phyloP scores from a whole-genome alignment of 2,329 filamentous ascomycete species.

The Periconia digitata region DNA sequence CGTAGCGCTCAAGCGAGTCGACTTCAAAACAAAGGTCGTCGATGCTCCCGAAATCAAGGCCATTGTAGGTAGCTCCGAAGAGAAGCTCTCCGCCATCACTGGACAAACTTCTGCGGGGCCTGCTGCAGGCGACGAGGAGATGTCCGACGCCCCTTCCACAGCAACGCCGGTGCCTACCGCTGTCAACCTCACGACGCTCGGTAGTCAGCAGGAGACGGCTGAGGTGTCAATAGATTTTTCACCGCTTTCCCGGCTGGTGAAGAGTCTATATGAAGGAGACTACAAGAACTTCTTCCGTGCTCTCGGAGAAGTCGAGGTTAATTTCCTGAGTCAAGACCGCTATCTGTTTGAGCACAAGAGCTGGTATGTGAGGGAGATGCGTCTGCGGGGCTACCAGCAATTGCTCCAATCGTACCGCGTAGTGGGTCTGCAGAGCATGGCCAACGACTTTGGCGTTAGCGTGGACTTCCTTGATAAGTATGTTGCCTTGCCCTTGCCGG shows the following conservation, averaged over 20 bases:
- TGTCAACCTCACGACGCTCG: slow-evolving; percentile 86
- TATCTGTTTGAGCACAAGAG: slow-evolving; percentile 94
- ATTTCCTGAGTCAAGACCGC: slow-evolving; percentile 90
- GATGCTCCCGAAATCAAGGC: slow-evolving; percentile 98
- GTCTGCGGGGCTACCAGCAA: slow-evolving; percentile 93
- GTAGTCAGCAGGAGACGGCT: slow-evolving; percentile 70
- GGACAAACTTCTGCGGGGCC: slow-evolving; percentile 81
- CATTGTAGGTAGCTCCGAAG: slow-evolving; percentile 85
- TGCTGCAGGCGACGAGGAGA: slow-evolving; percentile 73
- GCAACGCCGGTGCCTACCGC: slow-evolving; percentile 63
- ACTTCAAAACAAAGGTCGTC: slow-evolving; percentile 99
- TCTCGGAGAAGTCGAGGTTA: slow-evolving; percentile 85
- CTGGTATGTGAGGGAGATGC: slow-evolving; percentile 99
- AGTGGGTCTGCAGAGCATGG: slow-evolving; percentile 96
- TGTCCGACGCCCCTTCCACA: slow-evolving; percentile 61
- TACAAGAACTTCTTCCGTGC: slow-evolving; percentile 94
- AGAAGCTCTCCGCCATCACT: slow-evolving; percentile 80
- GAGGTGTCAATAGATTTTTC: slow-evolving; percentile 88
- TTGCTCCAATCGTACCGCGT: slow-evolving; percentile 96
- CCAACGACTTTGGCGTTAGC: slow-evolving; percentile 92
- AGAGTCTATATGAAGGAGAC: slow-evolving; percentile 88
- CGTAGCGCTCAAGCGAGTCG: slow-evolving; percentile 90
- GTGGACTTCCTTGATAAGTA: slow-evolving; percentile 95
- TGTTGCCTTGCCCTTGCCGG: slow-evolving; percentile 38
- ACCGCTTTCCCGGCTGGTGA: slow-evolving; percentile 82